phyloP scores from a whole-genome alignment of 169 alveolate species.

The Cryptosporidium parvum region DNA sequence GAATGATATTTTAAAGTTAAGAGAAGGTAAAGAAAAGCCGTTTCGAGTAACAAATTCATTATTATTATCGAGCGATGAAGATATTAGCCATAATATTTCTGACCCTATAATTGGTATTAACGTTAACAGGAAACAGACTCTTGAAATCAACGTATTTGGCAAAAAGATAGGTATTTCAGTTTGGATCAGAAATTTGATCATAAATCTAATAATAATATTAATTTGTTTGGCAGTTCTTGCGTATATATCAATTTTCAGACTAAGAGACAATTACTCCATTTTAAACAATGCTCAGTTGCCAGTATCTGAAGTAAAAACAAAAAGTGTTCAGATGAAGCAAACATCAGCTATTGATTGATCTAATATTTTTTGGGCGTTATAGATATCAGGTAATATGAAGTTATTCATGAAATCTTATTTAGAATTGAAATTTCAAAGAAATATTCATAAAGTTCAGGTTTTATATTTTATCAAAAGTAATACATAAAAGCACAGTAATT shows the following conservation, averaged over 20 bases:
- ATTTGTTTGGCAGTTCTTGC: conserved; percentile 15
- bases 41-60: conserved; percentile 46
- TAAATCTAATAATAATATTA: conserved; percentile 10
- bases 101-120: background rate
- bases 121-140: background rate
- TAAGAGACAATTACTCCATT: conserved; percentile 19
- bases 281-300: conserved; percentile 15
- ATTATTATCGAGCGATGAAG: conserved; percentile 50
- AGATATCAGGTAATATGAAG: background rate
- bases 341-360: conserved; percentile 45
- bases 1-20: conserved; percentile 80
- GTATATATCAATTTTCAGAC: conserved; percentile 23
- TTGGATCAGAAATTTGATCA: conserved; percentile 46
- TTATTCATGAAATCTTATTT: background rate
- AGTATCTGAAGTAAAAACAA: background rate
- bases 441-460: background rate
- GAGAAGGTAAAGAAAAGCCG: conserved; percentile 73
- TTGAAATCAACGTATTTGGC: conserved; percentile 16
- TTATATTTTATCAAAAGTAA: background rate
- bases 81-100: conserved; percentile 16
- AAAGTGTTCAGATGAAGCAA: conserved; percentile 62
- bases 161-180: conserved; percentile 3
- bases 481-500: background rate
- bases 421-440: background rate
- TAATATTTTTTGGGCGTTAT: background rate